Percentiles rank a stretch among this genome's conserved stretches.
phyloP scores from a whole-genome alignment of 306 rosid species.

The Dalbergia oliveri region DNA sequence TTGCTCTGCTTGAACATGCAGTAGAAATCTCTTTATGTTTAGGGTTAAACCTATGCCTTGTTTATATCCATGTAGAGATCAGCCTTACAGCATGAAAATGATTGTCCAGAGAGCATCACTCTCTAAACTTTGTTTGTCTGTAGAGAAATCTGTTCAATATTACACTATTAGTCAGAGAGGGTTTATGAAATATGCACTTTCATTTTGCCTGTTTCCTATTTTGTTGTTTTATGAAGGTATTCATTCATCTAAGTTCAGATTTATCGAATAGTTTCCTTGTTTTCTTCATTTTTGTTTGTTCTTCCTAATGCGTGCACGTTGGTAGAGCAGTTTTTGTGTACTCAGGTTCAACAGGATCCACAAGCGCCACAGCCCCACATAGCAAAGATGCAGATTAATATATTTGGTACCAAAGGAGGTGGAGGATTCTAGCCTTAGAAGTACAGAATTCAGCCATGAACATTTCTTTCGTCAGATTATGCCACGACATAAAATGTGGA shows the following conservation, averaged over 20 bases:
- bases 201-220: constrained; percentile 8
- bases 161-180: constrained; percentile 40
- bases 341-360: neutral
- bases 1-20: constrained; percentile 60
- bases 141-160: constrained; percentile 47
- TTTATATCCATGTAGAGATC: constrained; percentile 54
- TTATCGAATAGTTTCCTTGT: neutral
- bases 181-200: constrained; percentile 43
- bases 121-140: constrained; percentile 37
- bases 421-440: too few species aligned
- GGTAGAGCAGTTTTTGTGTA: neutral
- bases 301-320: neutral
- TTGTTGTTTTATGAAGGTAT: constrained; percentile 30
- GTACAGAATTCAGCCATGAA: too few species aligned
- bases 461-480: too few species aligned
- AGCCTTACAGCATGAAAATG: constrained; percentile 36
- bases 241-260: constrained; percentile 28
- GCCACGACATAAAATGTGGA: too few species aligned
- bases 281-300: neutral
- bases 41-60: constrained; percentile 40
- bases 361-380: too few species aligned
- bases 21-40: constrained; percentile 25
- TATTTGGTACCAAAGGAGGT: too few species aligned
- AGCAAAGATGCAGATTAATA: too few species aligned
- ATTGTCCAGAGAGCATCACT: constrained; percentile 48